Evolutionary conservation across 306 rosid genomes (phyloP).

Genomic region (Calophaca sinica): DNA sequence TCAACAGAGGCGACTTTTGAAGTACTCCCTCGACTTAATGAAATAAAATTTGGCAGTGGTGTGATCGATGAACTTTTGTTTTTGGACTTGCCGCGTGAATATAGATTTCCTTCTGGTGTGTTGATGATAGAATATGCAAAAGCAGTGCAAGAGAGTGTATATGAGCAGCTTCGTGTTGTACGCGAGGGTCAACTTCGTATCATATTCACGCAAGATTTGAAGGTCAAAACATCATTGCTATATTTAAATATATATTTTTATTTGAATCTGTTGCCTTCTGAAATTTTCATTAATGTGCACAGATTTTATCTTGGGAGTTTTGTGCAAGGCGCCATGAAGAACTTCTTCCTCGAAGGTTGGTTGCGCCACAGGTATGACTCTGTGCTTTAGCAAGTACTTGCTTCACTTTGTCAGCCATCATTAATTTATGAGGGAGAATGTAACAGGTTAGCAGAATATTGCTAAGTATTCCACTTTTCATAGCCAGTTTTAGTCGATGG

Average conservation of each 20-base stretch:
- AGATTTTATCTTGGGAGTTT: conserved; percentile 94
- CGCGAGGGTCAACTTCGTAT: conserved; percentile 96
- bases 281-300: conserved; percentile 38
- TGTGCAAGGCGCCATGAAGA: conserved; percentile 93
- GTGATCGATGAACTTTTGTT: conserved; percentile 87
- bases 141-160: conserved; percentile 92
- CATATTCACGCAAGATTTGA: conserved; percentile 77
- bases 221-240: conserved; percentile 52
- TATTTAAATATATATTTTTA: background rate
- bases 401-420: background rate
- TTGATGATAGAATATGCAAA: conserved; percentile 88
- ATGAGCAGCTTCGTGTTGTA: conserved; percentile 95
- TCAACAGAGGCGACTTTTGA: conserved; percentile 91
- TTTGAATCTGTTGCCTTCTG: conserved; percentile 21
- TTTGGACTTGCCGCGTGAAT: conserved; percentile 86
- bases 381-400: conserved; percentile 1
- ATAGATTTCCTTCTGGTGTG: conserved; percentile 68
- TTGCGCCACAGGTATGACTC: conserved; percentile 84
- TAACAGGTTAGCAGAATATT: background rate
- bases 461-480: background rate
- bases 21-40: conserved; percentile 87
- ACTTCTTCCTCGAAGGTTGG: conserved; percentile 89
- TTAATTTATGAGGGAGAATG: background rate
- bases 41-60: conserved; percentile 93
- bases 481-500: background rate